A percentile compares a stretch with the other conserved stretches of the same genome.
phyloP scores from a whole-genome alignment of 106 monocot genomes.

The Dendrobium nobile region DNA sequence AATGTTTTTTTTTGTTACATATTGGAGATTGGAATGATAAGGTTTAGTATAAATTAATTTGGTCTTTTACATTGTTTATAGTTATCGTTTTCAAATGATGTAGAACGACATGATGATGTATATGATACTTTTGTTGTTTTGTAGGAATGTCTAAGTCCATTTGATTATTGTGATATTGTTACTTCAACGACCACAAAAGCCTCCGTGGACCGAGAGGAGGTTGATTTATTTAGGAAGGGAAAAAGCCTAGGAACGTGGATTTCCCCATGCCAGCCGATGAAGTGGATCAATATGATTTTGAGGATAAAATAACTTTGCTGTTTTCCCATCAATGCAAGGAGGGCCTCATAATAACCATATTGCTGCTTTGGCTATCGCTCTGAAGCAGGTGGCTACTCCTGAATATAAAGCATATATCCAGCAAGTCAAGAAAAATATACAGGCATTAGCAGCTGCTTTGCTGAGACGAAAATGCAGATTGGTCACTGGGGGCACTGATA shows the following conservation, averaged over 20 bases:
- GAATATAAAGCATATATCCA: slow-evolving; percentile 94
- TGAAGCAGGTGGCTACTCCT: slow-evolving; percentile 83
- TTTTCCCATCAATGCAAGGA: slow-evolving; percentile 94
- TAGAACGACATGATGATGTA: neutral
- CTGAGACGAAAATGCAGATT: slow-evolving; percentile 86
- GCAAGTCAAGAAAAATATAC: slow-evolving; percentile 95
- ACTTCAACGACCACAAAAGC: slow-evolving; percentile 98
- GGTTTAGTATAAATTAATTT: too few relatives aligned
- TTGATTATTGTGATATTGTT: slow-evolving; percentile 90
- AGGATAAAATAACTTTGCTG: slow-evolving; percentile 85
- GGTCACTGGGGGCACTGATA: slow-evolving; percentile 94
- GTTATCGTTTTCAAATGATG: neutral
- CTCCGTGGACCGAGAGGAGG: slow-evolving; percentile 92
- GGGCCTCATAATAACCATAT: slow-evolving; percentile 97
- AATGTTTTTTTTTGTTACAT: neutral
- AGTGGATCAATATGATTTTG: slow-evolving; percentile 71
- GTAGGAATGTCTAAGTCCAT: slow-evolving; percentile 87
- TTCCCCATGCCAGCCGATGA: slow-evolving; percentile 40
- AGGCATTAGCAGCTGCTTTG: slow-evolving; percentile 78
- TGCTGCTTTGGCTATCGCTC: slow-evolving; percentile 79
- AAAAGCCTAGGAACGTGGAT: slow-evolving; percentile 30
- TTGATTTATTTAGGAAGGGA: slow-evolving; percentile 82
- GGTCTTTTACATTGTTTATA: neutral
- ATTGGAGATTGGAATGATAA: too few relatives aligned
- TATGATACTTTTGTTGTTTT: neutral